Base-by-base conservation (phyloP, 2,329 filamentous ascomycete species). In the Parafenestella ontariensis region DNA sequence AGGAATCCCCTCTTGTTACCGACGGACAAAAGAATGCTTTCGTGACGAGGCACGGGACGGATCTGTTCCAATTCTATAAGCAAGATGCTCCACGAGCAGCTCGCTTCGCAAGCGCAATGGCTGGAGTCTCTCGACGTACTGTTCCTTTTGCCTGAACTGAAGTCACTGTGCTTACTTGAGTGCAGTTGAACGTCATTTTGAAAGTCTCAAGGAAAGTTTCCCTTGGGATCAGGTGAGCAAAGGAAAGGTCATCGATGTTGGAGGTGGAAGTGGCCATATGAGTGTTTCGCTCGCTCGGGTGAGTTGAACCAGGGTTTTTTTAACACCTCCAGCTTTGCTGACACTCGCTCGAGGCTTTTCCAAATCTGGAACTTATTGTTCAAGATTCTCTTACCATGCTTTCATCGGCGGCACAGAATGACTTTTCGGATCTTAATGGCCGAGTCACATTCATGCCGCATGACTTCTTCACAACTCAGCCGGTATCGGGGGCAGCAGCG, bases 31-130 rank as follows among this genome's bases (percentile, higher is more conserved):
- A 49, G 8, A 61, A 59, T n/a, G 59, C 69, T 1, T 73, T 72
- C 36, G 49, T 60, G 8, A 58, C 61, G 4, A 33, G 64, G n/a
- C 64, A 64, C 33, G 67, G 68, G 3, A 46, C 57, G 5, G 42
- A 56, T 13, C 37, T 67, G 11, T 76, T 69, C 44, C 28, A 68
- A 15, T 74, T 54, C 43, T 74, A 72, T 39, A 58, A 65, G 37
- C 33, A 70, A 41, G 47, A 69, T 17, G 65, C 69, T 2, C 54
- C 59, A 15, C 49, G 57, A 20, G 68, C 61, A n/a, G 57, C 50
- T 26, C 57, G 72, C 11, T 75, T 75, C 52, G 62, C 64, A 3
- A 62, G 59, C 13, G 72, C 70, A 2, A 73, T 75, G 70, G 64
- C 60, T 5, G 58, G 68, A 2, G 57, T 65, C 28, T 55, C 63